Percentiles rank a stretch among this genome's conserved stretches.
Evolutionary conservation across 805 yeast genomes (phyloP).

Genomic region (Pichia kluyveri): DNA sequence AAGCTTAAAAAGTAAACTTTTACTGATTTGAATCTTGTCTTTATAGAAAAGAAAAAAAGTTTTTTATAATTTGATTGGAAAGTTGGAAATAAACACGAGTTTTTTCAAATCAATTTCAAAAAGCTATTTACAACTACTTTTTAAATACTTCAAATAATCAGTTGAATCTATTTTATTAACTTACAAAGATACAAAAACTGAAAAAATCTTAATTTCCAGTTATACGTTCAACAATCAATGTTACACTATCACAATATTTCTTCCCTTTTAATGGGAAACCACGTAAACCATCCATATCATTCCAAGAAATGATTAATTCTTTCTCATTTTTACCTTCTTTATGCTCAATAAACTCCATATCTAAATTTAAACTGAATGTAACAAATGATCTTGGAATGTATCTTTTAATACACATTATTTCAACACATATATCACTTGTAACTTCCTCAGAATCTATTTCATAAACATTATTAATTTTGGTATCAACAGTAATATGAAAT

Average conservation of each 20-base stretch:
- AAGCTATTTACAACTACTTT: no score
- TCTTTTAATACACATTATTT: background rate
- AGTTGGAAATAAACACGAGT: no score
- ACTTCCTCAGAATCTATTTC: background rate
- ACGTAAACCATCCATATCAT: conserved; percentile 55
- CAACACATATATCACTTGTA: conserved; percentile 4
- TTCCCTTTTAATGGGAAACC: conserved; percentile 52
- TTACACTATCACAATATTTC: conserved; percentile 32
- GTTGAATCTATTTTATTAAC: no score
- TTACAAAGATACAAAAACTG: no score
- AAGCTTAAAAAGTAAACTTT: no score
- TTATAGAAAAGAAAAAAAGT: no score
- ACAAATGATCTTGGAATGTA: background rate
- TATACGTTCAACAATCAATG: background rate
- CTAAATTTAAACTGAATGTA: conserved; percentile 5
- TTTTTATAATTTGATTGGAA: no score
- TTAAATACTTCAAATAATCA: no score
- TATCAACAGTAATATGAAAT: background rate
- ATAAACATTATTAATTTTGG: background rate
- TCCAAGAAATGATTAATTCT: conserved; percentile 28
- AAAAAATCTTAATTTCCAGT: no score
- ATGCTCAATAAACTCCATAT: background rate
- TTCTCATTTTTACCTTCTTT: background rate
- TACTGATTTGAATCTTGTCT: no score
- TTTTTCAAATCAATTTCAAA: no score